Evolutionary conservation across 1,139 yeast genomes (phyloP).

Genomic region (Taiozyma sp.): DNA sequence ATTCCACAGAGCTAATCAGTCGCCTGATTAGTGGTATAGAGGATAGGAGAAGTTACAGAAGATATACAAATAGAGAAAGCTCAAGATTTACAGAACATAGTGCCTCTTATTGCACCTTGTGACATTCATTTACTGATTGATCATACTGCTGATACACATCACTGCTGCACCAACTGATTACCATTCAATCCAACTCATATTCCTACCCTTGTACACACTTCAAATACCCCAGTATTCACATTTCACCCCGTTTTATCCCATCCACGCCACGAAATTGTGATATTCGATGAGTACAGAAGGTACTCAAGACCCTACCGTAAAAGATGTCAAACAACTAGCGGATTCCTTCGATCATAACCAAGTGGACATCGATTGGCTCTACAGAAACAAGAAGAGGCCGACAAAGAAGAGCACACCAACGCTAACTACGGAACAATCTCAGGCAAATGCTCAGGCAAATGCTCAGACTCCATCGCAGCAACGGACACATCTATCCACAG

Average conservation of each 20-base stretch:
- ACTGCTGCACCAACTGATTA: too few relatives aligned
- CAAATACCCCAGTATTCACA: not conserved
- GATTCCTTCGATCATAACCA: slow-evolving; percentile 1
- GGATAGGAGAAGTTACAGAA: too few relatives aligned
- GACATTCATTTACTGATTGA: too few relatives aligned
- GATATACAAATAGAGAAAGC: too few relatives aligned
- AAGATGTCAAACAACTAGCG: not conserved
- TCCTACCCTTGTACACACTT: not conserved
- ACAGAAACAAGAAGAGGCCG: slow-evolving; percentile 54
- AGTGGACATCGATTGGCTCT: slow-evolving; percentile 77
- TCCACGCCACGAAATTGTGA: not conserved
- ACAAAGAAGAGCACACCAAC: slow-evolving; percentile 27
- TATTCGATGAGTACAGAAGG: not conserved
- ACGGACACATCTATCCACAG: not conserved
- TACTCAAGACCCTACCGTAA: not conserved
- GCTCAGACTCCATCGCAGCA: not conserved
- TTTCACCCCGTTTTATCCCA: not conserved
- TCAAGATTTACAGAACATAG: too few relatives aligned
- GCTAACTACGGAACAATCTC: slow-evolving; percentile 1
- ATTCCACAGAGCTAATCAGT: too few relatives aligned
- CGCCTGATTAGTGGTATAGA: too few relatives aligned
- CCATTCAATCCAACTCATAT: too few relatives aligned
- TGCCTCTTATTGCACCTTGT: too few relatives aligned
- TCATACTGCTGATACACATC: too few relatives aligned
- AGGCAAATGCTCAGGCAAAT: not conserved